Conservation (phyloP, 768 basidiomycete species). For the Agrocybe praecox region DNA sequence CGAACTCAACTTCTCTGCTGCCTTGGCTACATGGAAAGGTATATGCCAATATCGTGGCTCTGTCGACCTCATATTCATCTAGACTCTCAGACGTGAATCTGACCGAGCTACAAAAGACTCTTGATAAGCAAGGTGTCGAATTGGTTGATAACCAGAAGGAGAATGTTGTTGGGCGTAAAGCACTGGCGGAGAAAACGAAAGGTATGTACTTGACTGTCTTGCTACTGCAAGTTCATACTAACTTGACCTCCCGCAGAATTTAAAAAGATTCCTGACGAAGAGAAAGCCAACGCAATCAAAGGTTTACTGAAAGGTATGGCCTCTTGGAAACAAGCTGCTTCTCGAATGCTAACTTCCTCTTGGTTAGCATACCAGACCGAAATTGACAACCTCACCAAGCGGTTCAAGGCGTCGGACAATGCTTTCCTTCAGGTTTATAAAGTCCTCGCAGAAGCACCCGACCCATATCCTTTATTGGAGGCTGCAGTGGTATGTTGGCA, state of each 20-base stretch:
- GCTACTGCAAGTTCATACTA: no score
- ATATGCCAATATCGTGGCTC: neutral
- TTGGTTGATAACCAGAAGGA: constrained; percentile 99
- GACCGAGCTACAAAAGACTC: constrained; percentile 86
- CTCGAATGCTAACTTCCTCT: constrained; percentile 1
- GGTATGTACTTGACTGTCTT: constrained; percentile 56
- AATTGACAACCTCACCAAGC: constrained; percentile 93
- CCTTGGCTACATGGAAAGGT: constrained; percentile 93
- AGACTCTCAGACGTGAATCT: constrained; percentile 76
- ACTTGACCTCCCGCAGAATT: constrained; percentile 65
- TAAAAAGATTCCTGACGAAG: constrained; percentile 90
- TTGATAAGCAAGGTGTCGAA: constrained; percentile 92
- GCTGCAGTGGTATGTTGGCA: constrained; percentile 72
- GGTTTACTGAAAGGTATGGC: constrained; percentile 79
- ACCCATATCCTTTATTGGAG: constrained; percentile 95
- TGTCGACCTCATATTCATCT: neutral
- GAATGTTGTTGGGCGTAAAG: constrained; percentile 90
- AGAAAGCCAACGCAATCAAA: constrained; percentile 89
- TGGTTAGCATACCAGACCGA: constrained; percentile 88
- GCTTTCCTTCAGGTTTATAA: constrained; percentile 98
- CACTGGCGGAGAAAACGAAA: constrained; percentile 93
- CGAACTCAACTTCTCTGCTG: constrained; percentile 91
- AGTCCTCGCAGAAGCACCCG: constrained; percentile 93
- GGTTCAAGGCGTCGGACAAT: constrained; percentile 91
- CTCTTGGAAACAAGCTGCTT: neutral